Evolutionary conservation across 2,329 filamentous ascomycete species (phyloP), one percentile per base, ranked within the genome.

Genomic region (Sporothrix pallida): DNA sequence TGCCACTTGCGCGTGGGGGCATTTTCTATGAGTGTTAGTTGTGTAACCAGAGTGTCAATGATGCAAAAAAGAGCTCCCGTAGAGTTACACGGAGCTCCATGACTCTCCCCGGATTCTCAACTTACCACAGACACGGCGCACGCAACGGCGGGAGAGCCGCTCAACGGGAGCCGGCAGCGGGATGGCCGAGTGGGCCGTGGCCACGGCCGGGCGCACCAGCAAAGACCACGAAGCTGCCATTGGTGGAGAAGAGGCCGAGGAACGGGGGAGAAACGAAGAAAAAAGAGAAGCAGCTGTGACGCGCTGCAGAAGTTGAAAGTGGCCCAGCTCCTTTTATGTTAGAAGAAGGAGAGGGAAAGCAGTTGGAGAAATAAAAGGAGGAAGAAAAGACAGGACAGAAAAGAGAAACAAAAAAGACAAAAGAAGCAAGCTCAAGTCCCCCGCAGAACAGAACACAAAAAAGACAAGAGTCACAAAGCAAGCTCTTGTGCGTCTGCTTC

Each of bases 1-100:
- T 84, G 81, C 83, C 83, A 85, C 75, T 83, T 73, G 71, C 75
- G 73, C 75, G 71, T 74, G 73, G 20, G 8, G 7, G 62, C 37
- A 17, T 54, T 54, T 23, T 72, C 71, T 72, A 12, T 5, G 44
- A 9, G 10, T 10, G 48, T 65, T 54, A 54, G 42, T 10, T 17
- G 7, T 42, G 8, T 63, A 20, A 37, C 31, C 31, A 37, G 23
- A n/a, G 23, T 26, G 23, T 26, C 23, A 26, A 26, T 5, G 2
- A 37, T 3, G 7, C 2, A 37, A 37, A 37, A 37, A 37, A 5
- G 5, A 37, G 31, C 7, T 37, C 3, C 31, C 31, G 31, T 7
- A 37, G 31, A 3, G 31, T 37, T 37, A 37, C 31, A 37, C 31
- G 31, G 31, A 37, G 31, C 31, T 37, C 31, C 31, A 37, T 37